phyloP scores from a whole-genome alignment of 352 stramenopile species.

The Phytophthora boehmeriae region DNA sequence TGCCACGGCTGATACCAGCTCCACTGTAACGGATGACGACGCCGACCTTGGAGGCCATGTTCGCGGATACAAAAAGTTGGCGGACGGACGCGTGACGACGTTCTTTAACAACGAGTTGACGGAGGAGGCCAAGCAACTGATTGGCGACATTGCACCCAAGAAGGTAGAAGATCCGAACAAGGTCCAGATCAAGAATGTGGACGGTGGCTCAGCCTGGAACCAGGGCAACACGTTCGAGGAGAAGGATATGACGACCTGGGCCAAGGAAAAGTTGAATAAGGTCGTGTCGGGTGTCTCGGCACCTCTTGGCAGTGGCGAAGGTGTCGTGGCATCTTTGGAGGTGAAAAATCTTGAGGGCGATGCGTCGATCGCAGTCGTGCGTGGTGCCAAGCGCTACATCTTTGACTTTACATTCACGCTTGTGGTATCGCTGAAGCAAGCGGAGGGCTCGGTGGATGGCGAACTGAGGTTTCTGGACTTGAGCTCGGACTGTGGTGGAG shows the following conservation, averaged over 20 bases:
- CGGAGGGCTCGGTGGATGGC: slow-evolving; percentile 33
- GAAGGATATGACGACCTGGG: slow-evolving; percentile 90
- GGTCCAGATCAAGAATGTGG: slow-evolving; percentile 85
- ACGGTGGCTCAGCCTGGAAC: slow-evolving; percentile 93
- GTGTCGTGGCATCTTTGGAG: slow-evolving; percentile 59
- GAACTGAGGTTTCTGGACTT: slow-evolving; percentile 84
- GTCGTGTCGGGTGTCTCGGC: slow-evolving; percentile 53
- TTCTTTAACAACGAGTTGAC: slow-evolving; percentile 99
- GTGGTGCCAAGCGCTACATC: slow-evolving; percentile 94
- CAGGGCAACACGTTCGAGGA: slow-evolving; percentile 94
- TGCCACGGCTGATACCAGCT: slow-evolving; percentile 4
- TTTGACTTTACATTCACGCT: slow-evolving; percentile 83
- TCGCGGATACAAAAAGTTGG: slow-evolving; percentile 96
- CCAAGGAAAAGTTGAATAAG: slow-evolving; percentile 73
- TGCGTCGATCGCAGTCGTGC: slow-evolving; percentile 91
- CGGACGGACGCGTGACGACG: slow-evolving; percentile 97
- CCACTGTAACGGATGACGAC: slow-evolving; percentile 62
- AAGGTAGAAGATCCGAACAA: slow-evolving; percentile 74
- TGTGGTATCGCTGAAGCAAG: slow-evolving; percentile 42
- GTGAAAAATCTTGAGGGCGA: slow-evolving; percentile 91
- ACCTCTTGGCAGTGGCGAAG: slow-evolving; percentile 39
- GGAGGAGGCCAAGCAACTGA: slow-evolving; percentile 97
- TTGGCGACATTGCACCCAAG: slow-evolving; percentile 95
- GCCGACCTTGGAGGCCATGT: slow-evolving; percentile 67
- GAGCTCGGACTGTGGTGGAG: slow-evolving; percentile 74